Evolutionary conservation across 495 filamentous ascomycete genomes (phyloP), one percentile per base, ranked within the genome.

Genomic region (Aspergillus cristatus): DNA sequence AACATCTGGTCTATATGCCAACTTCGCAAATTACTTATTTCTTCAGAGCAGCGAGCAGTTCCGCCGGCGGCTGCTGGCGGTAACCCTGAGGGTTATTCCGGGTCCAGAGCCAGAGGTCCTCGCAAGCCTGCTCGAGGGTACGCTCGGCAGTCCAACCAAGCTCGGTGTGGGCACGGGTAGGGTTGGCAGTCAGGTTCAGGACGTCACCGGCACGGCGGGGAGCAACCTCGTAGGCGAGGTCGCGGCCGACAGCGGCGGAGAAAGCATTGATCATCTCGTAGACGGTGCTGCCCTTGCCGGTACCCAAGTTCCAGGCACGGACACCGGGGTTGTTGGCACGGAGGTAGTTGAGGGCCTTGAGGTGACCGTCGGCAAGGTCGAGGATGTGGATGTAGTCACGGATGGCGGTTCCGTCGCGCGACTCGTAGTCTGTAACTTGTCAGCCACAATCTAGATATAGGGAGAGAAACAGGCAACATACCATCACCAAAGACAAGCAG

Each of bases 251-350:
- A 22, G 86, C 85, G 25, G 74, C 63, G 55, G 78, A 84, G 70
- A 98, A 98, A 41, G 93, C 86, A 38, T 84, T 84, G 75, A 98
- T 82, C 76, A 98, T 98, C 54, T 98, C 87, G 60, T 86, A 90
- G 24, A 98, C 91, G 8, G 93, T 97, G 61, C 81, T 88, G 43
- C 91, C 91, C 52, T 79, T 82, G 26, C 91, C 91, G n/a, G 88
- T 95, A 15, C 91, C 91, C 40, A 98, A 58, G 68, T 98, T 98
- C 93, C 93, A 98, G 40, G 89, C 90, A 41, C 84, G 78, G 34
- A 94, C 86, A 41, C 91, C 91, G 29, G 93, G 93, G 56, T 93
- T 83, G 55, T 90, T 72, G 38, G 82, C 72, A 47, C 83, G 82
- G 28, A 98, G 85, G 63, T 95, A 85, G 68, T 93, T 84, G 45